Percentiles rank a stretch among this genome's conserved stretches.
phyloP scores from a whole-genome alignment of 148 eudicot species.

The Cornus controversa region DNA sequence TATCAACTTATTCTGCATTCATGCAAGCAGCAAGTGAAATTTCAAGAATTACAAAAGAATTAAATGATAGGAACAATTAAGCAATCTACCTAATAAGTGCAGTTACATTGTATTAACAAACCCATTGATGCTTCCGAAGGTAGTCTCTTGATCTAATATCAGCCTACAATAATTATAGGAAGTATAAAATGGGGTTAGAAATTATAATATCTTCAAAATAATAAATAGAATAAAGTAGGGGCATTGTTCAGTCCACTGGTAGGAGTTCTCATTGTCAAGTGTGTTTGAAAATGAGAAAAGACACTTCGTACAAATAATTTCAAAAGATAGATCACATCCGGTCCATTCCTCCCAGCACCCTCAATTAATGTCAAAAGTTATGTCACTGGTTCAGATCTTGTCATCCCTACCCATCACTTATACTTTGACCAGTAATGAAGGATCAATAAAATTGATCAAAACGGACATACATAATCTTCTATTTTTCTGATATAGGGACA shows the following conservation, averaged over 20 bases:
- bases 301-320: neutral
- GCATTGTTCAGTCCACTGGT: neutral
- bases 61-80: neutral
- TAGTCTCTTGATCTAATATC: slow-evolving; percentile 72
- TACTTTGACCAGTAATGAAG: too few relatives aligned
- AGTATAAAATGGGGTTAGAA: neutral
- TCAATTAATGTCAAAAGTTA: too few relatives aligned
- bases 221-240: neutral
- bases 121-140: slow-evolving; percentile 41
- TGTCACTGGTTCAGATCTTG: too few relatives aligned
- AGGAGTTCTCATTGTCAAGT: neutral
- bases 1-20: neutral
- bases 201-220: neutral
- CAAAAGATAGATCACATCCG: neutral
- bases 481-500: neutral
- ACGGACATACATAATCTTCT: too few relatives aligned
- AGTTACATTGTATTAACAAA: neutral
- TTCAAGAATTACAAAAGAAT: neutral
- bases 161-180: slow-evolving; percentile 39
- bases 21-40: neutral
- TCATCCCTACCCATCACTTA: too few relatives aligned
- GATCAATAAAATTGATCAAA: neutral
- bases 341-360: too few relatives aligned
- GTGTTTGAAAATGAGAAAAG: neutral
- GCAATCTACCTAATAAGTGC: neutral